phyloP scores from a whole-genome alignment of 2,329 filamentous ascomycete species.

The Colletotrichum echinochloae region DNA sequence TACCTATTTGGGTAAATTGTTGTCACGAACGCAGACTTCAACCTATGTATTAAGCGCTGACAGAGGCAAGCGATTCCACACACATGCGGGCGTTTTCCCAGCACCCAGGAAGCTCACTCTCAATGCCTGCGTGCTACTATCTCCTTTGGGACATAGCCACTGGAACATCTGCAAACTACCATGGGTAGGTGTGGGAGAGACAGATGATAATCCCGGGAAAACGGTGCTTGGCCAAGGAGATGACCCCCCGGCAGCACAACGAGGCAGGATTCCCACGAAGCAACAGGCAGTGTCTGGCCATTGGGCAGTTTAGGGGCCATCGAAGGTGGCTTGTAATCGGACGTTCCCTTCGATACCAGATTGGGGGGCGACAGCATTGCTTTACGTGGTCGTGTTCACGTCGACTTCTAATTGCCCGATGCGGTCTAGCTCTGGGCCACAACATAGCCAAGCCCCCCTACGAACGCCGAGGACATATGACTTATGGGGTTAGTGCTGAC shows the following conservation, averaged over 20 bases:
- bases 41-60: not conserved
- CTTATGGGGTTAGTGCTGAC: not conserved
- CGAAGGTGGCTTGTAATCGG: too few species aligned
- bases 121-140: not conserved
- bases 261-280: not conserved
- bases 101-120: not conserved
- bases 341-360: not conserved
- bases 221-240: not conserved
- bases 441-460: not conserved
- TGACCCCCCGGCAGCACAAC: too few species aligned
- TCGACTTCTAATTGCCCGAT: constrained; percentile 10
- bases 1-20: too few species aligned
- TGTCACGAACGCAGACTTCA: not conserved
- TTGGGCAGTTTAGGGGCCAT: too few species aligned
- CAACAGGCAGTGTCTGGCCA: too few species aligned
- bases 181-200: too few species aligned
- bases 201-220: not conserved
- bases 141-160: constrained; percentile 9
- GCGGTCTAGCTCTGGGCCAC: not conserved
- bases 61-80: not conserved
- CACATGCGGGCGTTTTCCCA: not conserved
- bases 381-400: not conserved
- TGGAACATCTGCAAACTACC: too few species aligned
- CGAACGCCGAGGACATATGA: too few species aligned
- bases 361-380: not conserved